A percentile compares a stretch with the other conserved stretches of the same genome.
Evolutionary conservation across 768 basidiomycete species (phyloP).

Genomic region (Boletus reticuloceps): DNA sequence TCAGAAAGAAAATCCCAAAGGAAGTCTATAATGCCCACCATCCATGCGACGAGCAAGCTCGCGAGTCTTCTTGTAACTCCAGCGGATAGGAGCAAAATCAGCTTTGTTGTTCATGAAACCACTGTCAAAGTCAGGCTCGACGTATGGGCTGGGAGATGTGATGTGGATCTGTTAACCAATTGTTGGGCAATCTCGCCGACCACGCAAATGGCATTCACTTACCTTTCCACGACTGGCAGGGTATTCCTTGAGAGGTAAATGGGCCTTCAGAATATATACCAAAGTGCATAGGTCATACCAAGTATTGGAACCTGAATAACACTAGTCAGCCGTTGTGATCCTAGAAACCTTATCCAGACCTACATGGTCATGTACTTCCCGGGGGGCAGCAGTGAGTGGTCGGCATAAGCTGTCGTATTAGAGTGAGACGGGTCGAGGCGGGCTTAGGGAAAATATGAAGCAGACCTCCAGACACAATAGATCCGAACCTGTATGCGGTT

Average conservation of each 20-base stretch:
- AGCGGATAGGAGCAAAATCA: conserved; percentile 71
- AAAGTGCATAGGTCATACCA: conserved; percentile 25
- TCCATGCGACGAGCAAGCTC: conserved; percentile 74
- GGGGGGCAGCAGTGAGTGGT: conserved; percentile 66
- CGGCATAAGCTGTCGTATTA: conserved; percentile 52
- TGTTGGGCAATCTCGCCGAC: not conserved
- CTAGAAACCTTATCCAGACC: conserved; percentile 40
- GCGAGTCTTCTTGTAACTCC: conserved; percentile 77
- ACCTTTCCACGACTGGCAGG: conserved; percentile 72
- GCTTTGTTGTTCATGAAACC: conserved; percentile 83
- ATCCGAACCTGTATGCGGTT: conserved; percentile 46
- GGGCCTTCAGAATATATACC: not conserved
- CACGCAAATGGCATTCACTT: not conserved
- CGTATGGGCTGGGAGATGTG: conserved; percentile 56
- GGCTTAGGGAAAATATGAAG: not conserved
- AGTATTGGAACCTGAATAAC: conserved; percentile 3
- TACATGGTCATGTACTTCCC: conserved; percentile 69
- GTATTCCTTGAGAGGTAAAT: conserved; percentile 44
- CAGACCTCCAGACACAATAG: conserved; percentile 60
- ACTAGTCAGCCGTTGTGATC: no score
- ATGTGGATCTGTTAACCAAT: conserved; percentile 54
- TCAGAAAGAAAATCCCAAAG: not conserved
- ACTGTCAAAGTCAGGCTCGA: conserved; percentile 62
- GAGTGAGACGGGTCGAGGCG: not conserved
- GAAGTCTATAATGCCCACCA: conserved; percentile 32